These are phyloP conservation scores for Epichloe elymi DNA, from an alignment of 2,329 filamentous ascomycete species.

Conservation along the genomic window DNA sequence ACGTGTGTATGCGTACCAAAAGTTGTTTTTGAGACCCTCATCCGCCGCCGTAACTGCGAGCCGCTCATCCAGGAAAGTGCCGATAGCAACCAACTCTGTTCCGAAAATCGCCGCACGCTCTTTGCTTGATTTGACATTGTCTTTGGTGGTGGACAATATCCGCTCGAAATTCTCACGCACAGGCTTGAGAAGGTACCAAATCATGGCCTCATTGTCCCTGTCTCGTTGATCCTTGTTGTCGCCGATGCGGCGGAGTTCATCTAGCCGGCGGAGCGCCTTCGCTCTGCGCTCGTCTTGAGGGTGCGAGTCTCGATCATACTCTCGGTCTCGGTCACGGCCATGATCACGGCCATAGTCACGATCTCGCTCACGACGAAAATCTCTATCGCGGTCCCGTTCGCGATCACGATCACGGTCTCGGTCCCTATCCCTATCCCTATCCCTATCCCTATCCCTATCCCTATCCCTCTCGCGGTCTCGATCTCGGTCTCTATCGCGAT, in stretches of 20 bases:
- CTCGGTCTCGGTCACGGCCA: slow-evolving; percentile 12
- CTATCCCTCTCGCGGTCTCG: slow-evolving; percentile 4
- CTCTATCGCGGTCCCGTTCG: slow-evolving; percentile 11
- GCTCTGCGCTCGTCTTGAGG: slow-evolving; percentile 27
- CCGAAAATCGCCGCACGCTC: slow-evolving; percentile 49
- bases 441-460: slow-evolving; percentile 5
- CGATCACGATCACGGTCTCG: slow-evolving; percentile 8
- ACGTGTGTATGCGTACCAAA: slow-evolving; percentile 30
- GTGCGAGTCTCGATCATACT: slow-evolving; percentile 14
- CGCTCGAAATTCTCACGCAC: slow-evolving; percentile 46
- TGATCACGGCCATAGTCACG: slow-evolving; percentile 14
- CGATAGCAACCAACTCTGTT: slow-evolving; percentile 46
- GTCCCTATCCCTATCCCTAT: background rate
- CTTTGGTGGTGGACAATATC: slow-evolving; percentile 47
- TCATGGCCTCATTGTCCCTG: slow-evolving; percentile 31
- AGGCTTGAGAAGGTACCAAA: slow-evolving; percentile 40
- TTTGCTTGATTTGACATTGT: slow-evolving; percentile 48
- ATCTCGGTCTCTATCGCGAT: slow-evolving; percentile 12
- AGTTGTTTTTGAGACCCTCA: slow-evolving; percentile 31
- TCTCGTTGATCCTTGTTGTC: slow-evolving; percentile 37
- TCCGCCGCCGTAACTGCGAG: slow-evolving; percentile 28
- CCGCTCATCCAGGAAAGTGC: slow-evolving; percentile 43
- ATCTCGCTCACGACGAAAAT: slow-evolving; percentile 11
- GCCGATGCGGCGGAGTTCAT: slow-evolving; percentile 31
- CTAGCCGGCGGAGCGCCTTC: slow-evolving; percentile 27